Conservation (phyloP, 2,329 filamentous ascomycete species). For the Neodidymelliopsis sp. region DNA sequence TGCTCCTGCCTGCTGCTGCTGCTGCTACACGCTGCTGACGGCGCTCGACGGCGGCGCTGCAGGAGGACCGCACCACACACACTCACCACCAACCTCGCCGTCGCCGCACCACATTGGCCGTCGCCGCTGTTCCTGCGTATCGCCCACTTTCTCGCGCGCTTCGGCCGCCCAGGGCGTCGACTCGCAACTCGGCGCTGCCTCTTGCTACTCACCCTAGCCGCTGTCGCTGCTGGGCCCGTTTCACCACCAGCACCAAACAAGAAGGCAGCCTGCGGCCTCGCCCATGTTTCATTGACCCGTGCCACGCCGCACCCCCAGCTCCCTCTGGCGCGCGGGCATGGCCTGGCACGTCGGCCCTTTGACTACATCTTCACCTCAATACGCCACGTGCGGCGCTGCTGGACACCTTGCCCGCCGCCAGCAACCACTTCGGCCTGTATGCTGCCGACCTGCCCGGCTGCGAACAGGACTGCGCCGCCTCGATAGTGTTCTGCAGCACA, state of each 20-base stretch:
- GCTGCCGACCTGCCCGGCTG: constrained; percentile 11
- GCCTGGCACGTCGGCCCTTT: constrained; percentile 13
- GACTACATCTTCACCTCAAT: constrained; percentile 12
- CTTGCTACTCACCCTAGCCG: constrained; percentile 39
- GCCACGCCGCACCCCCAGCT: constrained; percentile 24
- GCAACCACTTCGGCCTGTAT: constrained; percentile 5
- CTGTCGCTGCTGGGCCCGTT: constrained; percentile 23
- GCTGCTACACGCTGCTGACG: too few species aligned
- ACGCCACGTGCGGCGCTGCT: constrained; percentile 7
- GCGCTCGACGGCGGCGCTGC: too few species aligned
- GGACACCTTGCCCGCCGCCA: constrained; percentile 7
- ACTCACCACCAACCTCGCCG: not conserved
- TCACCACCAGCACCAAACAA: constrained; percentile 32
- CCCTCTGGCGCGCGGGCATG: constrained; percentile 3
- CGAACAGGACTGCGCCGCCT: too few species aligned
- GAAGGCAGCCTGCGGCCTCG: constrained; percentile 32
- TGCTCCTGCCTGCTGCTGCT: too few species aligned
- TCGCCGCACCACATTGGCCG: constrained; percentile 10
- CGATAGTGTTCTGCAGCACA: too few species aligned
- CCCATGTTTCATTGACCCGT: constrained; percentile 33
- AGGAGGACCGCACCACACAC: too few species aligned
- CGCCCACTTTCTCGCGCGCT: constrained; percentile 36
- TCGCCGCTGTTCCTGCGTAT: constrained; percentile 30
- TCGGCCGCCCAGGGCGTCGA: constrained; percentile 10
- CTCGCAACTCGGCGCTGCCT: constrained; percentile 33